phyloP scores from a whole-genome alignment of 306 rosid genomes.

The Hippophae rhamnoides region DNA sequence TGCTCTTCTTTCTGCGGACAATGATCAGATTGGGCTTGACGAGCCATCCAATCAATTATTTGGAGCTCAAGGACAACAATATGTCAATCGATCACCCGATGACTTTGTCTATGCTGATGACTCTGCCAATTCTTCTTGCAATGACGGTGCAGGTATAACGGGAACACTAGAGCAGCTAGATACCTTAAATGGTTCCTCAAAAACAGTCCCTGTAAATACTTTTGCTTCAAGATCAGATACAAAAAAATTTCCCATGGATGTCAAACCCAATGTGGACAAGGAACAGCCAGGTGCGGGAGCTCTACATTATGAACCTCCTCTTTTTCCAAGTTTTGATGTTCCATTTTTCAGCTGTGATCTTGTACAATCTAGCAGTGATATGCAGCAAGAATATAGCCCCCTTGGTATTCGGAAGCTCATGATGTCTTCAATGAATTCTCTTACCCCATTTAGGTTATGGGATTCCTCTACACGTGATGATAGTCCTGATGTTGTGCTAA shows the following conservation, averaged over 20 bases:
- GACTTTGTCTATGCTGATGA: slow-evolving; percentile 45
- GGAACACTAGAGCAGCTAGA: slow-evolving; percentile 40
- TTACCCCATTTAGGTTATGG: slow-evolving; percentile 86
- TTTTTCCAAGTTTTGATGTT: slow-evolving; percentile 79
- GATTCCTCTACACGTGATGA: slow-evolving; percentile 66
- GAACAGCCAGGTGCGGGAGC: slow-evolving; percentile 54
- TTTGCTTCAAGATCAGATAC: slow-evolving; percentile 38
- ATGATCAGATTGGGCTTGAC: slow-evolving; percentile 27
- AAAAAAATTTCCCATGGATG: slow-evolving; percentile 32
- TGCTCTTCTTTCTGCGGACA: slow-evolving; percentile 38
- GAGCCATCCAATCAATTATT: slow-evolving; percentile 41
- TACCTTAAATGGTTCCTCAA: slow-evolving; percentile 34
- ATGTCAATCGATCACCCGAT: slow-evolving; percentile 37
- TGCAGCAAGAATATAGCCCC: slow-evolving; percentile 98
- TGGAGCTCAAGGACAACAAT: slow-evolving; percentile 44
- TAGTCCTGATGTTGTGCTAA: slow-evolving; percentile 78
- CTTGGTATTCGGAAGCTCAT: slow-evolving; percentile 87
- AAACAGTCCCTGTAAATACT: slow-evolving; percentile 62
- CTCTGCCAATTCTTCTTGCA: slow-evolving; percentile 40
- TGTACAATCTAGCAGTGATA: slow-evolving; percentile 59
- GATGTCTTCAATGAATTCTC: slow-evolving; percentile 86
- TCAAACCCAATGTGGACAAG: slow-evolving; percentile 25
- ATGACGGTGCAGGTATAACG: slow-evolving; percentile 17
- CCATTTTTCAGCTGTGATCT: slow-evolving; percentile 99
- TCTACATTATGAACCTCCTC: slow-evolving; percentile 90